phyloP scores from a whole-genome alignment of 1,139 yeast species.

The Kurtzmaniella natalensis region DNA sequence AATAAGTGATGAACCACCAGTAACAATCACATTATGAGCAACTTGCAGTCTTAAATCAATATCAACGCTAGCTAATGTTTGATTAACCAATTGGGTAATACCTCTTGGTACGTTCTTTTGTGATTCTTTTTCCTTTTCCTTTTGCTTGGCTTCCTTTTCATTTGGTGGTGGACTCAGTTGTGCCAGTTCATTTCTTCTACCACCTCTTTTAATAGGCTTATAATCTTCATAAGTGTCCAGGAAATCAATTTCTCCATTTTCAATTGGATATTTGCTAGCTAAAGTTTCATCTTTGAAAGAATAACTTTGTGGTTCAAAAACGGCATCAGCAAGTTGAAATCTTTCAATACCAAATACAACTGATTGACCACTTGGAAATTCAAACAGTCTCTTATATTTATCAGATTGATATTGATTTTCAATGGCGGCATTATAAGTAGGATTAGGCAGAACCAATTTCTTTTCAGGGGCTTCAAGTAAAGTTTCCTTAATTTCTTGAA shows the following conservation, averaged over 20 bases:
- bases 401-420: slow-evolving; percentile 30
- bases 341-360: slow-evolving; percentile 50
- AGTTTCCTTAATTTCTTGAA: slow-evolving; percentile 66
- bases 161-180: slow-evolving; percentile 38
- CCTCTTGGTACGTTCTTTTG: slow-evolving; percentile 29
- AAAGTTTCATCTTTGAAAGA: slow-evolving; percentile 23
- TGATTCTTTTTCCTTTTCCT: slow-evolving; percentile 4
- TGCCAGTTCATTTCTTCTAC: slow-evolving; percentile 39
- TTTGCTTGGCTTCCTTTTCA: slow-evolving; percentile 11
- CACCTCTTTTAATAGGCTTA: slow-evolving; percentile 61
- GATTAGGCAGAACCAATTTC: slow-evolving; percentile 19
- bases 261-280: slow-evolving; percentile 26
- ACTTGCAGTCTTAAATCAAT: slow-evolving; percentile 87
- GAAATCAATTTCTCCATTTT: slow-evolving; percentile 33
- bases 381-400: slow-evolving; percentile 54
- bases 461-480: slow-evolving; percentile 52
- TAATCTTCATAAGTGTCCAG: slow-evolving; percentile 52
- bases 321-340: slow-evolving; percentile 63
- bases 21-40: slow-evolving; percentile 87
- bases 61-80: slow-evolving; percentile 68
- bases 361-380: slow-evolving; percentile 67
- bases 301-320: slow-evolving; percentile 61
- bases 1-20: slow-evolving; percentile 85
- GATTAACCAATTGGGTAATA: slow-evolving; percentile 63
- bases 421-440: slow-evolving; percentile 14